Conservation (phyloP, 2,329 filamentous ascomycete genomes). For the Pseudohalonectria lignicola region DNA sequence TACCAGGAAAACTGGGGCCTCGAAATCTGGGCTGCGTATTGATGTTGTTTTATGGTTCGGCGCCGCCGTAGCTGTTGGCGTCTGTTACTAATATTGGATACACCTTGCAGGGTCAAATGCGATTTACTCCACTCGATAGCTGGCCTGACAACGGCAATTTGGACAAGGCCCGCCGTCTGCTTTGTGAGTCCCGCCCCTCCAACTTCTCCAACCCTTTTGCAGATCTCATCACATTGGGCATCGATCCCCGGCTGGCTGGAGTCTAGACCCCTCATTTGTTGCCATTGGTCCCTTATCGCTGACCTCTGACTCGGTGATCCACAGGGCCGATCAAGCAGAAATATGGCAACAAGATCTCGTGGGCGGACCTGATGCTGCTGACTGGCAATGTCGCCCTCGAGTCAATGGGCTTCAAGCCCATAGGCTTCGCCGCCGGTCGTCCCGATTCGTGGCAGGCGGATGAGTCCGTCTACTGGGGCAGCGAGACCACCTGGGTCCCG, state of each 20-base stretch:
- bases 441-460: slow-evolving; percentile 62
- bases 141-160: slow-evolving; percentile 68
- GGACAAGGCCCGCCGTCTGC: slow-evolving; percentile 64
- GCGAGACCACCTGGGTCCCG: slow-evolving; percentile 52
- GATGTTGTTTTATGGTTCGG: too few relatives aligned
- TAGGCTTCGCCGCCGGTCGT: slow-evolving; percentile 61
- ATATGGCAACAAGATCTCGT: slow-evolving; percentile 69
- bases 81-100: too few relatives aligned
- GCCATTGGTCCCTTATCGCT: too few relatives aligned
- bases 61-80: too few relatives aligned
- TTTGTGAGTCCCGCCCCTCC: too few relatives aligned
- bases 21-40: too few relatives aligned
- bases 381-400: slow-evolving; percentile 65
- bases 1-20: too few relatives aligned
- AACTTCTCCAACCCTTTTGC: too few relatives aligned
- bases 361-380: slow-evolving; percentile 60
- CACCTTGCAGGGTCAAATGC: slow-evolving; percentile 56
- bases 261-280: too few relatives aligned
- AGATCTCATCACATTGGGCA: too few relatives aligned
- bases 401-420: slow-evolving; percentile 59
- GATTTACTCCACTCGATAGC: slow-evolving; percentile 65
- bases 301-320: too few relatives aligned
- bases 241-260: too few relatives aligned
- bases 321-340: slow-evolving; percentile 65
- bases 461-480: slow-evolving; percentile 65